These are phyloP conservation scores for Phytopythium montanum DNA, from an alignment of 352 stramenopile species.

Conservation along the genomic window DNA sequence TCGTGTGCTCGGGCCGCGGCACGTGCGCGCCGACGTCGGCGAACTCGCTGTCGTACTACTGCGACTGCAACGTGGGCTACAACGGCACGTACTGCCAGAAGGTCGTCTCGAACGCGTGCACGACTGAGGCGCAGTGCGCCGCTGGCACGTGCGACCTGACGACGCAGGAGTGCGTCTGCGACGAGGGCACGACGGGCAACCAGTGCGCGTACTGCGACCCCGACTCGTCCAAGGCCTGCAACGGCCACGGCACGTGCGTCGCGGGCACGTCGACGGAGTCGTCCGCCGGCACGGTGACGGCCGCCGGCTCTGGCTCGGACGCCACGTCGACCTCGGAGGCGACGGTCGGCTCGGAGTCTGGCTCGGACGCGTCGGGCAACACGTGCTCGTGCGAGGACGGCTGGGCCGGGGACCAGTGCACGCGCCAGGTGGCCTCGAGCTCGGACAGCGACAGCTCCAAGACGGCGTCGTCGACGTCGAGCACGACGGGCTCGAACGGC, in stretches of 20 bases:
- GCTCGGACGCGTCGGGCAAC: constrained; percentile 18
- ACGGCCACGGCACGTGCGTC: constrained; percentile 51
- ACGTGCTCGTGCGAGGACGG: constrained; percentile 55
- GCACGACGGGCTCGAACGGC: constrained; percentile 18
- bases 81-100: constrained; percentile 75
- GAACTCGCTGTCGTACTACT: constrained; percentile 52
- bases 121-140: constrained; percentile 55
- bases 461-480: constrained; percentile 11
- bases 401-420: constrained; percentile 59
- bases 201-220: constrained; percentile 73
- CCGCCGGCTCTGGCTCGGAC: constrained; percentile 19
- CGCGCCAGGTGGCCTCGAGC: constrained; percentile 39
- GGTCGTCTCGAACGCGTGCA: constrained; percentile 71
- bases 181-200: constrained; percentile 51
- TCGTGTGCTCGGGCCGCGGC: constrained; percentile 75
- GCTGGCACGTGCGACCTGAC: constrained; percentile 61
- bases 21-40: constrained; percentile 48
- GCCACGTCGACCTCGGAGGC: constrained; percentile 13
- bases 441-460: constrained; percentile 9
- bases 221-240: constrained; percentile 45
- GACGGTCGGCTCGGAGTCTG: constrained; percentile 24
- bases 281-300: constrained; percentile 7
- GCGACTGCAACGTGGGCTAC: constrained; percentile 73
- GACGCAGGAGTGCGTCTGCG: constrained; percentile 63
- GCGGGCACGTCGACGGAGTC: constrained; percentile 23